Conservation (phyloP, 352 stramenopile species). For the Globisporangium perplexum region DNA sequence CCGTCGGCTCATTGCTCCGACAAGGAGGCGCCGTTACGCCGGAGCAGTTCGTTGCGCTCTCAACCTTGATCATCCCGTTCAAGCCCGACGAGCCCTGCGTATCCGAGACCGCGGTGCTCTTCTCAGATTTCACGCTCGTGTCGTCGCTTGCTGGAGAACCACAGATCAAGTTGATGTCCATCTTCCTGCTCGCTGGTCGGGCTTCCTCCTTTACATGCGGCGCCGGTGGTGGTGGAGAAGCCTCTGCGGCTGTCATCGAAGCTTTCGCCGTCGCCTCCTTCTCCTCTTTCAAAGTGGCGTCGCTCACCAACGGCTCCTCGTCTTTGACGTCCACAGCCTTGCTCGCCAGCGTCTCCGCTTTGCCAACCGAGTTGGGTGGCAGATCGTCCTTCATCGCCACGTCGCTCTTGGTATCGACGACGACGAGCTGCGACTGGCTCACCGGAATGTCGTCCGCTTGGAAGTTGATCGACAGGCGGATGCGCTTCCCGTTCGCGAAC, state of each 20-base stretch:
- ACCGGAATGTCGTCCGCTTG: conserved; percentile 7
- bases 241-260: not conserved
- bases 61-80: conserved; percentile 6
- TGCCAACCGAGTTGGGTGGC: too few relatives aligned
- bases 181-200: conserved; percentile 18
- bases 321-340: too few relatives aligned
- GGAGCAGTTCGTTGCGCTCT: not conserved
- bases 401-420: not conserved
- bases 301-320: not conserved
- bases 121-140: conserved; percentile 5
- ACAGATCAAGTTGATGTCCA: conserved; percentile 46
- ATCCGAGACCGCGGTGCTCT: not conserved
- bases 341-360: too few relatives aligned
- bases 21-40: too few relatives aligned
- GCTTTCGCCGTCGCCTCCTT: not conserved
- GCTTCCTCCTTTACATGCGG: conserved; percentile 9
- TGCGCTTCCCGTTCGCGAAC: conserved; percentile 68
- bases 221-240: not conserved
- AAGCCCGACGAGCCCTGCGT: not conserved
- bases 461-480: conserved; percentile 80
- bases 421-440: not conserved
- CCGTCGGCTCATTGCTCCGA: too few relatives aligned
- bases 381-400: not conserved
- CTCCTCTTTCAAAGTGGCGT: not conserved
- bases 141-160: conserved; percentile 19